Base-by-base conservation (phyloP, 148 eudicot genomes). In the Simmondsia chinensis region DNA sequence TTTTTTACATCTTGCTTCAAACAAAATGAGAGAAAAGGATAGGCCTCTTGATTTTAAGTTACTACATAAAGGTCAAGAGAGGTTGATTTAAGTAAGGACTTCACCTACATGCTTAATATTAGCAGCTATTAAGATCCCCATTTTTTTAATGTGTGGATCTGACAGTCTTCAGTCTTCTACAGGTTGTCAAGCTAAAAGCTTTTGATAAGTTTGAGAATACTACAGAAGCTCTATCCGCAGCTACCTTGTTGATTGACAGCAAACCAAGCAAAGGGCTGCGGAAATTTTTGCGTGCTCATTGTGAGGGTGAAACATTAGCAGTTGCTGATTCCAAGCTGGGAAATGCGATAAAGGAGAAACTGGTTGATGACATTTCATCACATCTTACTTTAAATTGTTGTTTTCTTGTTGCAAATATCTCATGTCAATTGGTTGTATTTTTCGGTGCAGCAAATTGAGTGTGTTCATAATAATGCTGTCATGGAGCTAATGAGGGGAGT, bases 311-410 rank as follows among this genome's bases (percentile, higher is more conserved):
- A 53, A 72, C 75, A 12, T 66, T 91, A 38, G 97, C 75, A 16
- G 95, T 91, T 15, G 95, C 95, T 20, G 97, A 91, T 61, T 91
- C 97, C 31, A 91, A 82, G 60, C 85, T 91, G 39, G 95, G 97
- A 48, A 91, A 76, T 65, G 78, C 70, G 1, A 85, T 91, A 3
- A 91, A 85, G 71, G 97, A 85, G 61, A 85, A 85, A 53, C 60
- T 91, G 80, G 97, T 85, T 28, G 0, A 52, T 62, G 59, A n/a
- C 10, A 20, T 26, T 21, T 23, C 12, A 40, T 30, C 52, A 4
- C 7, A 30, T 23, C 36, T 25, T n/a, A 4, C 6, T 39, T 7
- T 20, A 1, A 33, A 2, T 8, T n/a, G 0, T 0, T 42, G 9
- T 5, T 5, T 1, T 48, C 17, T 34, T 11, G 3, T 54, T 25